Base-by-base conservation (phyloP, 352 stramenopile genomes). In the Phytopythium boreale region DNA sequence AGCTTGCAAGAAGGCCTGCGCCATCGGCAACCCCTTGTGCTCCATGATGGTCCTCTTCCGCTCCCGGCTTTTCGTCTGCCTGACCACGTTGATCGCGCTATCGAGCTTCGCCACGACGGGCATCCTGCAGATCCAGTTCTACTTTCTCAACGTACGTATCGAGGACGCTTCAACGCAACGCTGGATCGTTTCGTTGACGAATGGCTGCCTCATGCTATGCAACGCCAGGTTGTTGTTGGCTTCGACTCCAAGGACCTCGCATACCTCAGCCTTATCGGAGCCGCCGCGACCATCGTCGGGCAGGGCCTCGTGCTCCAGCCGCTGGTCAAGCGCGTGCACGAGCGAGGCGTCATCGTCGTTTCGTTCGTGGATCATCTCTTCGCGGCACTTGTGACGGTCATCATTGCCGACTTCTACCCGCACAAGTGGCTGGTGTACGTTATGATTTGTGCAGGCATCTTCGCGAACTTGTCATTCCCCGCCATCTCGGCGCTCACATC, bases 71-170 rank as follows among this genome's bases (percentile, higher is more conserved):
- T 92, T 91, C 46, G 76, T 82, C 41, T 70, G 79, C 3, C 68
- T 93, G 31, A 90, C 79, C 2, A 67, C 60, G 19, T 68, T 93
- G 58, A 89, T 92, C 56, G 80, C 75, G 15, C 66, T 92, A 56
- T 90, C 82, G 27, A 81, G 51, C 7, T 93, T 92, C 44, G 79
- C 85, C 11, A 63, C 69, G 43, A 80, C 75, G n/a, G 82, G 81
- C 5, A 66, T 84, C 55, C 77, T 70, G 31, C 77, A 88, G 53
- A 89, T 90, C 59, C 78, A 80, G 36, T 69, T 82, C 24, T 93
- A 88, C 70, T 92, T 80, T 62, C 69, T 93, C 17, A 93, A 93
- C 56, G 79, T 87, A n/a, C n/a, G n/a, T n/a, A n/a, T n/a, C n/a
- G n/a, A n/a, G n/a, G n/a, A n/a, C n/a, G n/a, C n/a, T n/a, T n/a